Base-by-base conservation (phyloP, 352 stramenopile genomes). In the Globisporangium recalcitrans region DNA sequence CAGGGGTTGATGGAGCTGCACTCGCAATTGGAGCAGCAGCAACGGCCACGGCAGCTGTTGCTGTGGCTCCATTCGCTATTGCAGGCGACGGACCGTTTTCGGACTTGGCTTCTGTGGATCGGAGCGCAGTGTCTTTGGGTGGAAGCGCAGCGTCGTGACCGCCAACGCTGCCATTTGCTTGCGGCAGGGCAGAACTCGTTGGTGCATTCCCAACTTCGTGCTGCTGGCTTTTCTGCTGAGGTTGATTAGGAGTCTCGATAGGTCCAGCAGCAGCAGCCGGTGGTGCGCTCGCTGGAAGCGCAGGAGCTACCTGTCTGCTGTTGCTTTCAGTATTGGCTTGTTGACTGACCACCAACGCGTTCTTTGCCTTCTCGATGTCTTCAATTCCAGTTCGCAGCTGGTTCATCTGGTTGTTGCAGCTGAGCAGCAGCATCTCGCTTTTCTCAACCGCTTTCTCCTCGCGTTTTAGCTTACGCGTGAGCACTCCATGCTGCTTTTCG, bases 401-500 rank as follows among this genome's bases (percentile, higher is more conserved):
- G 52, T 77, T 87, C 71, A 96, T 78, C 42, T 95, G 85, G 46
- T 90, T 91, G 38, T 74, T 93, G 63, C 71, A 90, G 57, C 80
- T 96, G 54, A 85, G 86, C 1, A 91, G 58, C 26, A 83, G 60
- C 78, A 87, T 89, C 40, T 91, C 85, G 26, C 73, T 88, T 22
- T 82, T 80, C 61, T 96, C 87, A 1, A 95, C 77, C 0, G 85
- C 87, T 44, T 91, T 92, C 32, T 94, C 87, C 29, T 96, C 87
- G 27, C 85, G 84, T 64, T 93, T 93, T 24, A 93, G 73, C 59
- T 92, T 93, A 4, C 87, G 72, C 57, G 86, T 65, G 4, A 85
- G 78, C 40, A 80, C 78, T 2, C 79, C 75, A 36, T 93, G 78
- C 42, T 93, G 77, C 51, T 93, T 95, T 57, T 96, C 84, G 26